Percentiles rank a stretch among this genome's conserved stretches.
phyloP scores from a whole-genome alignment of 148 eudicot species.

The Vaccinium macrocarpon region DNA sequence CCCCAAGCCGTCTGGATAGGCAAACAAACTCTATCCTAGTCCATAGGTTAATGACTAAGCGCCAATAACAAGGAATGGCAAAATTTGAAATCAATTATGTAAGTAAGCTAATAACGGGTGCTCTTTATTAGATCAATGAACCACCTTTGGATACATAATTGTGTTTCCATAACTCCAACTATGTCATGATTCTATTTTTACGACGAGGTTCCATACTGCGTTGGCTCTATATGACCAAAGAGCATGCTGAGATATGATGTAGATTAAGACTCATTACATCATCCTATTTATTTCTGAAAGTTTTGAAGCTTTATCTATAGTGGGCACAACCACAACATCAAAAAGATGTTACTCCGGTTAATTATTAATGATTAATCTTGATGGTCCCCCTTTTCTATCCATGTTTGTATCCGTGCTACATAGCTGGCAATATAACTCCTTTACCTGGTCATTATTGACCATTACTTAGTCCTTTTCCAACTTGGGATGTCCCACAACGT shows the following conservation, averaged over 20 bases:
- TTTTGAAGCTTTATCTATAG: neutral
- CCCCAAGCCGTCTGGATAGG: neutral
- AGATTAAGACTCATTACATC: neutral
- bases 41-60: neutral
- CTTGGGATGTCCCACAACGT: neutral
- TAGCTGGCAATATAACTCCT: neutral
- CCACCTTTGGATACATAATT: neutral
- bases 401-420: neutral
- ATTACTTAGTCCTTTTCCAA: conserved; percentile 1
- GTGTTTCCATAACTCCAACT: neutral
- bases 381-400: neutral
- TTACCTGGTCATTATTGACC: neutral
- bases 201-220: neutral
- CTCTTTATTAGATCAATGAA: neutral
- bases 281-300: neutral
- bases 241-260: neutral
- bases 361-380: neutral
- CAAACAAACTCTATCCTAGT: neutral
- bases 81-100: neutral
- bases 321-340: neutral
- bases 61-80: neutral
- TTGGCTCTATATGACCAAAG: neutral
- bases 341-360: neutral
- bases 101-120: neutral
- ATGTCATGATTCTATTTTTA: neutral